phyloP scores from a whole-genome alignment of 177 flowering plant genomes.

The Vitis hybrid region DNA sequence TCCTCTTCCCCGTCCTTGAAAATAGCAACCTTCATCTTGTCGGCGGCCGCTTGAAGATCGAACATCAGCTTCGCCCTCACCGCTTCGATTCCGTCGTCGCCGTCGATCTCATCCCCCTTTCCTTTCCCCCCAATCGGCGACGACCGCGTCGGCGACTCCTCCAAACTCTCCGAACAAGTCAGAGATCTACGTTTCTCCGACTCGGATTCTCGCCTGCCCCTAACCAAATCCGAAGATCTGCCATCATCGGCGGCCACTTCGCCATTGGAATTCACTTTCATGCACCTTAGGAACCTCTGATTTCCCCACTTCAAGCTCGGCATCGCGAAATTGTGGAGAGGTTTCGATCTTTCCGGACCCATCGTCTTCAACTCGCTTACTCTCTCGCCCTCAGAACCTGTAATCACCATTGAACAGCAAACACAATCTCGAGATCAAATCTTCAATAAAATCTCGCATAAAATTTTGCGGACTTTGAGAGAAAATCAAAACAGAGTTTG shows the following conservation, averaged over 20 bases:
- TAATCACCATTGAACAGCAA: conserved; percentile 22
- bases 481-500: background rate
- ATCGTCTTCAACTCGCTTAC: conserved; percentile 12
- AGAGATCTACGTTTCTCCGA: conserved; percentile 4
- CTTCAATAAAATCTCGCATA: background rate
- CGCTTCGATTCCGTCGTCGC: conserved; percentile 53
- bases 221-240: conserved; percentile 13
- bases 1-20: conserved; percentile 23
- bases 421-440: no score
- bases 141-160: conserved; percentile 11
- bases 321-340: conserved; percentile 53
- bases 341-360: conserved; percentile 41
- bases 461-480: background rate
- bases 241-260: conserved; percentile 8
- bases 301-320: conserved; percentile 56
- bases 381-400: conserved; percentile 16
- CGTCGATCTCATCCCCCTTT: conserved; percentile 5
- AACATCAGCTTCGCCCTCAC: conserved; percentile 50
- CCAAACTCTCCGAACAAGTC: background rate
- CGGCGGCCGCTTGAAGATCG: conserved; percentile 59
- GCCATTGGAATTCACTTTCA: conserved; percentile 25
- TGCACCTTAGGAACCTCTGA: conserved; percentile 34
- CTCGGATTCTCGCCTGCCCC: background rate
- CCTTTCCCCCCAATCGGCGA: conserved; percentile 11
- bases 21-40: conserved; percentile 40